A percentile compares a stretch with the other conserved stretches of the same genome.
Evolutionary conservation across 2,329 filamentous ascomycete genomes (phyloP).

Genomic region (Canariomyces notabilis): DNA sequence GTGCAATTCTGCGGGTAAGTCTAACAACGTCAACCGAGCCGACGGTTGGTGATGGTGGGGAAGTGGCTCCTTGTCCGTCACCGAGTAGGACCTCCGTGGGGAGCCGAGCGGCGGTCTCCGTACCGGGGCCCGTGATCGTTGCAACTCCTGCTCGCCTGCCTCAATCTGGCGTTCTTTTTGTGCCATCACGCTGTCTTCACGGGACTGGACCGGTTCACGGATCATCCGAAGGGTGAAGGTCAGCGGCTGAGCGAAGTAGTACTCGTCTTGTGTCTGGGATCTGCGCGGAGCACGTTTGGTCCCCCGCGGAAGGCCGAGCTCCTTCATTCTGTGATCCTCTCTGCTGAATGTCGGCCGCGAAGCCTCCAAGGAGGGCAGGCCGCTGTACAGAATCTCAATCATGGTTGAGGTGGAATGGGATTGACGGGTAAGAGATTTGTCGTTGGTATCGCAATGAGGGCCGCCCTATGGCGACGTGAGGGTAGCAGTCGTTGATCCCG

Average conservation of each 20-base stretch:
- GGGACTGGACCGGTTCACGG: slow-evolving; percentile 13
- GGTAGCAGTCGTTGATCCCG: no score
- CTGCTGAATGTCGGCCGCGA: slow-evolving; percentile 29
- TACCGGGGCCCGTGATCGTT: slow-evolving; percentile 1
- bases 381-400: slow-evolving; percentile 31
- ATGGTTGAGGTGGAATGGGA: slow-evolving; percentile 24
- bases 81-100: slow-evolving; percentile 54
- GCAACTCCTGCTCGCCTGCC: slow-evolving; percentile 2
- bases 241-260: slow-evolving; percentile 31
- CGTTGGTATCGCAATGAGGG: no score
- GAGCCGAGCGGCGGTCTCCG: slow-evolving; percentile 36
- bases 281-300: slow-evolving; percentile 38
- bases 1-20: slow-evolving; percentile 56
- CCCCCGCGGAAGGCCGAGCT: slow-evolving; percentile 34
- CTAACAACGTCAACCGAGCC: slow-evolving; percentile 41
- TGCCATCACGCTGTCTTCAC: not conserved
- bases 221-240: slow-evolving; percentile 18
- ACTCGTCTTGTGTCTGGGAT: slow-evolving; percentile 45
- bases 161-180: not conserved
- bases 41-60: slow-evolving; percentile 46
- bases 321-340: slow-evolving; percentile 40
- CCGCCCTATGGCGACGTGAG: not conserved
- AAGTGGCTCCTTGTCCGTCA: slow-evolving; percentile 56
- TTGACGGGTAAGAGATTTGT: not conserved
- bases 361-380: slow-evolving; percentile 18